Conservation (phyloP, 148 eudicot species). For the Spergularia bocconei region DNA sequence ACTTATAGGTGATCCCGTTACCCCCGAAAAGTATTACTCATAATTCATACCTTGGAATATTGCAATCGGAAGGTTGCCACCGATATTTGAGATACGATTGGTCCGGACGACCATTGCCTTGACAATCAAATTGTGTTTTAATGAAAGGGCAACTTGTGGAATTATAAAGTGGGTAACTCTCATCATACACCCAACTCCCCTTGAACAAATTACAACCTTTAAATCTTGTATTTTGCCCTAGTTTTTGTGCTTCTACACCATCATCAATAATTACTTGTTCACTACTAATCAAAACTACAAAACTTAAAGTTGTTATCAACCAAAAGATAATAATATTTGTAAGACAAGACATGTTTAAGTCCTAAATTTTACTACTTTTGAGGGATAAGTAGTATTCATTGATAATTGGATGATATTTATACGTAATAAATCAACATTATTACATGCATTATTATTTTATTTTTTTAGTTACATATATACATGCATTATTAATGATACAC, state of each 20-base stretch:
- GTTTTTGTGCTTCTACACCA: not conserved
- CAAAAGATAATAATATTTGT: not conserved
- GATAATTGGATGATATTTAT: not conserved
- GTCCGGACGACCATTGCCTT: conserved; percentile 33
- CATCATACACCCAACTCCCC: conserved; percentile 32
- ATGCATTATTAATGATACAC: too few species aligned
- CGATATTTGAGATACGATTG: conserved; percentile 30
- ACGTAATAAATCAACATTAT: too few species aligned
- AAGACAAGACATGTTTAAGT: not conserved
- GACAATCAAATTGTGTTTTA: conserved; percentile 33
- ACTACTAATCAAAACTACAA: not conserved
- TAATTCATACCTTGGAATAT: conserved; percentile 31
- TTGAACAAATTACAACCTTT: conserved; percentile 19
- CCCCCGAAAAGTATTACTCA: too few species aligned
- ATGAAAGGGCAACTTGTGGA: conserved; percentile 29
- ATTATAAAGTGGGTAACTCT: conserved; percentile 29
- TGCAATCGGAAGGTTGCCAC: conserved; percentile 42
- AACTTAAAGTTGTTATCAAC: not conserved
- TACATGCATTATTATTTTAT: too few species aligned
- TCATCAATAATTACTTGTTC: not conserved
- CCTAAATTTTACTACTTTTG: not conserved
- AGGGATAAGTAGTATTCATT: not conserved
- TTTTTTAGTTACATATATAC: too few species aligned
- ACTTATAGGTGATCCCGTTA: too few species aligned
- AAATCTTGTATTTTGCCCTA: too few species aligned